phyloP scores from a whole-genome alignment of 164 flowering plant genomes.

The Magnolia officinalis region DNA sequence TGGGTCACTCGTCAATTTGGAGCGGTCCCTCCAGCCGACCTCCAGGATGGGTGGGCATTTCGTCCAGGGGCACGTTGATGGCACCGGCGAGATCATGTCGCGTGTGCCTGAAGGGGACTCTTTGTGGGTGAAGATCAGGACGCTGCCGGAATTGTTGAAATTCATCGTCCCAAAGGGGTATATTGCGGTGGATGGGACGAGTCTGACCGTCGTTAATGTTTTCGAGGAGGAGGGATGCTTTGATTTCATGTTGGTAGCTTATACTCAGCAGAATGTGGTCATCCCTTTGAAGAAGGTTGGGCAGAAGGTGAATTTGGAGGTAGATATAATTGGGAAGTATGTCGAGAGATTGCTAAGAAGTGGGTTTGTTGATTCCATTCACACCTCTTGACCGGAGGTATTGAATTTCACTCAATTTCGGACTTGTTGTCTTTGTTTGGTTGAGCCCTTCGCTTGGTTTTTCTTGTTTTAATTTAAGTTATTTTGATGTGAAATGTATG shows the following conservation, averaged over 20 bases:
- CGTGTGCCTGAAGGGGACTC: constrained; percentile 67
- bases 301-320: constrained; percentile 89
- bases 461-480: not conserved
- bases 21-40: constrained; percentile 44
- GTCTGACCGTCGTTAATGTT: constrained; percentile 88
- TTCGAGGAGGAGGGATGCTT: constrained; percentile 51
- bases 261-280: constrained; percentile 84
- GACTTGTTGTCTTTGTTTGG: not conserved
- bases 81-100: constrained; percentile 75
- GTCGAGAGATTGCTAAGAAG: constrained; percentile 73
- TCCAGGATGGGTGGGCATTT: constrained; percentile 95
- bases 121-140: constrained; percentile 80
- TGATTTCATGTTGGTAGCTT: constrained; percentile 86
- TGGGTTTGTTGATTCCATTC: constrained; percentile 37
- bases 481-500: not conserved
- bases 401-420: not conserved
- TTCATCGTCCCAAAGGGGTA: constrained; percentile 87
- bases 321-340: constrained; percentile 90
- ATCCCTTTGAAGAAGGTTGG: constrained; percentile 85
- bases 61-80: constrained; percentile 97
- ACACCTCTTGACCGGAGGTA: constrained; percentile 19
- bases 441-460: not conserved
- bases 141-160: constrained; percentile 48
- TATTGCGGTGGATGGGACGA: constrained; percentile 88
- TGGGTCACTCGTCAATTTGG: constrained; percentile 73